Evolutionary conservation across 495 filamentous ascomycete species (phyloP), one percentile per base, ranked within the genome.

Genomic region (Lentithecium fluviatile): DNA sequence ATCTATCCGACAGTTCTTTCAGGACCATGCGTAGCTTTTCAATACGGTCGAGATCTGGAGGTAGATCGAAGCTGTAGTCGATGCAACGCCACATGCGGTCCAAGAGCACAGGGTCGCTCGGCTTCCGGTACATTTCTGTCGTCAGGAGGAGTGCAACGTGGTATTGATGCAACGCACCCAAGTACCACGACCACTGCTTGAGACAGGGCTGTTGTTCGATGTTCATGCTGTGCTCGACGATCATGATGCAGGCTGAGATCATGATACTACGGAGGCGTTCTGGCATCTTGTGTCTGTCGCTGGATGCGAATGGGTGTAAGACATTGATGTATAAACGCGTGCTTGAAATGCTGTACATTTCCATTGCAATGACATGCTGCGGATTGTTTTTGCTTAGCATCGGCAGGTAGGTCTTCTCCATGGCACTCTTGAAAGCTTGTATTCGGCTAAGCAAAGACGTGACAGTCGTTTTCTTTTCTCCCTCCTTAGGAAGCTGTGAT

Each of bases 1-100:
- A 74, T 23, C 73, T 64, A 26, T 74, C 73, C 8, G 71, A 52
- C 34, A 80, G 54, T 55, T 78, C 71, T 3, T 65, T 66, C 29
- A 82, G 54, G 26, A 82, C 68, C 32, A 70, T 68, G 17, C 73
- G 71, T 2, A 70, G 65, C 56, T 80, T 81, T 45, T 76, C 71
- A 21, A 59, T 64, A 38, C 62, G 62, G 26, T 78, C 62, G 26
- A 81, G 65, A 47, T 77, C 74, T 0, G 73, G 64, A 11, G 83
- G 79, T n/a, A 84, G 71, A 32, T 82, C 78, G 64, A 88, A 90
- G 45, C 87, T 83, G 68, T 84, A 88, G 66, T 89, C 85, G 11
- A 90, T 75, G 58, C 83, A 87, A 6, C 74, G 71, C 87, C 87
- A 90, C 47, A 89, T 85, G 24, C 85, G 77, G 29, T 79, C 76